Evolutionary conservation across 108 stramenopile genomes (phyloP).

Genomic region (Hondaea fermentalgiana): DNA sequence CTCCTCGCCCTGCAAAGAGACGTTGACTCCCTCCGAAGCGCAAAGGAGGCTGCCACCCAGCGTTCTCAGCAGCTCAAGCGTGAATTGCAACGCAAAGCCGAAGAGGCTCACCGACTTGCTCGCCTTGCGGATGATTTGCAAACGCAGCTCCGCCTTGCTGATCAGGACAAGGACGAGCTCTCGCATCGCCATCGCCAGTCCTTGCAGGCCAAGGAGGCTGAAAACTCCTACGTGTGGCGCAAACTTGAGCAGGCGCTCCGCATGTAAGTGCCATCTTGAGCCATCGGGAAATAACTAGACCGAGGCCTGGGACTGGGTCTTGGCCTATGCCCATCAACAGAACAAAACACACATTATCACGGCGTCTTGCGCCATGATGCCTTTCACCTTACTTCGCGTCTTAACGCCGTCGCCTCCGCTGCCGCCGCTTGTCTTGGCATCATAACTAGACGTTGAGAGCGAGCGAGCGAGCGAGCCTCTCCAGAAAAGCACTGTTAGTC

Average conservation of each 20-base stretch:
- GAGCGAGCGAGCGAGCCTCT: too few relatives aligned
- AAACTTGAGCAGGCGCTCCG: slow-evolving; percentile 7
- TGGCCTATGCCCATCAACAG: too few relatives aligned
- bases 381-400: too few relatives aligned
- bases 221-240: background rate
- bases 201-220: slow-evolving; percentile 5
- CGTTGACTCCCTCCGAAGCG: background rate
- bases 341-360: too few relatives aligned
- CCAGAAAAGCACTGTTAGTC: too few relatives aligned
- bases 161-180: background rate
- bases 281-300: too few relatives aligned
- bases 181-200: background rate
- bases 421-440: too few relatives aligned
- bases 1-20: background rate
- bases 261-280: background rate
- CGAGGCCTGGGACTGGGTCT: too few relatives aligned
- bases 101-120: background rate
- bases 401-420: too few relatives aligned
- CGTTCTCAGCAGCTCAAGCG: background rate
- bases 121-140: background rate
- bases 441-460: too few relatives aligned
- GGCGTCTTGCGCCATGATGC: too few relatives aligned
- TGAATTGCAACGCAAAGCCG: background rate
- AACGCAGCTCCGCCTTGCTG: background rate
- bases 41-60: background rate